Base-by-base conservation (phyloP, 202 grass and related monocot species). In the Carex sylvatica region DNA sequence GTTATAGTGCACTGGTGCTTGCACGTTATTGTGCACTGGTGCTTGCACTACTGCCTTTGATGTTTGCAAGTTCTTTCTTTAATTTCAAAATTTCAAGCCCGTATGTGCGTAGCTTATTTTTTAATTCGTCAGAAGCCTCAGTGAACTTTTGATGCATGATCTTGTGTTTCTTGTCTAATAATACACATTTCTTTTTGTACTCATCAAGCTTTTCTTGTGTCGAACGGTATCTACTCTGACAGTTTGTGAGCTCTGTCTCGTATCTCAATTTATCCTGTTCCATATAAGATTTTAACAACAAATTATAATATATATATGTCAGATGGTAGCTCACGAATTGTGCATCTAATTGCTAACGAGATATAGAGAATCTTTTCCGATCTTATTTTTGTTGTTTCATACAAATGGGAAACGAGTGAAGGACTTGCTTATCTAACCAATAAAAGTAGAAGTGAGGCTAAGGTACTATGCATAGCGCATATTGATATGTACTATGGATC, bases 41-140 rank as follows among this genome's bases (percentile, higher is more conserved):
- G 73, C 51, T 76, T 56, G 73, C 52, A 76, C 6, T 19, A 11
- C 26, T 30, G 19, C 73, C 8, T 56, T 58, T 77, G 51, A 9
- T 77, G 56, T 67, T 71, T 51, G 72, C 81, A 85, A 94, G 83
- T 72, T 84, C 72, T n/a, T 91, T 91, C 75, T 90, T 94, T 85
- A 94, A 64, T 74, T 47, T 91, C 78, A 94, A 80, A 65, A 94
- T 88, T 81, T 97, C 92, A 2, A 79, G 82, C 33, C 84, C 86
- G 46, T 78, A 85, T 13, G 73, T 26, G 53, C 79, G 77, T 6
- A 94, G 91, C 14, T 97, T 76, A 66, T 83, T 86, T 61, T 97
- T 97, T 54, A 97, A 83, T 70, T 22, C 69, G 61, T 85, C 61
- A 13, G 87, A 86, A 81, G 89, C 91, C 74, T 94, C 85, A 40